These are phyloP conservation scores for Cokeromyces recurvatus DNA, from an alignment of 371 early-diverging fungal species.

Conservation along the genomic window DNA sequence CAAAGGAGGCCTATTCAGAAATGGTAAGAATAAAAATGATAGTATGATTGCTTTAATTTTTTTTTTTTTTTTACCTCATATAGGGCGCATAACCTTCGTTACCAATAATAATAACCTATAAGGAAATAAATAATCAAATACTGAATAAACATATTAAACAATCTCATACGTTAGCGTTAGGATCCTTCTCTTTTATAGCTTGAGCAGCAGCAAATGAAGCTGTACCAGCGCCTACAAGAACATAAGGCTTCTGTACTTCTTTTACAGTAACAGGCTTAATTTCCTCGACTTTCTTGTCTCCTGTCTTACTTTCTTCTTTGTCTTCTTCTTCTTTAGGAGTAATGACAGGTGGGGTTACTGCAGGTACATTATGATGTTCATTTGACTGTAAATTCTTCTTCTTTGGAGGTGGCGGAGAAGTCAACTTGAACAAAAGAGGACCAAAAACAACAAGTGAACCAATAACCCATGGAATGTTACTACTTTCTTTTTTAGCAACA, in stretches of 20 bases:
- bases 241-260: slow-evolving; percentile 42
- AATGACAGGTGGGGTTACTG: slow-evolving; percentile 1
- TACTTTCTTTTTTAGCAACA: slow-evolving; percentile 9
- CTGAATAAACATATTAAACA: not conserved
- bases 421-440: slow-evolving; percentile 54
- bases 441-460: slow-evolving; percentile 57
- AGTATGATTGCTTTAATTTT: not conserved
- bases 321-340: slow-evolving; percentile 1
- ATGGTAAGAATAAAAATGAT: too few species aligned
- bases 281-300: slow-evolving; percentile 3
- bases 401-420: slow-evolving; percentile 52
- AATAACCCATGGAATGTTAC: slow-evolving; percentile 52
- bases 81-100: slow-evolving; percentile 64
- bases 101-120: slow-evolving; percentile 62
- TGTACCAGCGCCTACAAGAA: slow-evolving; percentile 62
- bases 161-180: slow-evolving; percentile 53
- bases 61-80: slow-evolving; percentile 40
- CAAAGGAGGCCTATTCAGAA: slow-evolving; percentile 59
- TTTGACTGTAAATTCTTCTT: slow-evolving; percentile 18
- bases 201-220: slow-evolving; percentile 67
- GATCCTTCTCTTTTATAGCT: slow-evolving; percentile 66
- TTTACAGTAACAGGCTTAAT: slow-evolving; percentile 10
- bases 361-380: not conserved
- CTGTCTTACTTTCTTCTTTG: slow-evolving; percentile 1
- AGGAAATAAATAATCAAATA: too few species aligned